Conservation (phyloP, 768 basidiomycete genomes). For the Grammothele lineata region DNA sequence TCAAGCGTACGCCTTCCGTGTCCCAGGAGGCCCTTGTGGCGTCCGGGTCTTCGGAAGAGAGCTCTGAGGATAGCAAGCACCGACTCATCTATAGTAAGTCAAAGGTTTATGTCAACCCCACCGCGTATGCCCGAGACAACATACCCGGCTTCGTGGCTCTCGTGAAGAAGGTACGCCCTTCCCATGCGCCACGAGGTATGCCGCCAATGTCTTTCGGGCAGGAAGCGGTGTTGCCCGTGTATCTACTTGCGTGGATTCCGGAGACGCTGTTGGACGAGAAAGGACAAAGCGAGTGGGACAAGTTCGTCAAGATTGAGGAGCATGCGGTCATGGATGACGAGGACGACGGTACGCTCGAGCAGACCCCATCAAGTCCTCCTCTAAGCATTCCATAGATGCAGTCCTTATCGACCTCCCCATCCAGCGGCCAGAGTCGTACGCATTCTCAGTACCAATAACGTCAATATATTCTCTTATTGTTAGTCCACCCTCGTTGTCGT, state of each 20-base stretch:
- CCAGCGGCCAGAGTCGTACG: conserved; percentile 84
- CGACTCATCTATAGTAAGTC: conserved; percentile 86
- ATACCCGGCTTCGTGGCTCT: conserved; percentile 91
- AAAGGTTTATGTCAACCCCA: conserved; percentile 95
- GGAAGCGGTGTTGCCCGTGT: conserved; percentile 73
- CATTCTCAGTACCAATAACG: conserved; percentile 90
- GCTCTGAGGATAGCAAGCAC: conserved; percentile 46
- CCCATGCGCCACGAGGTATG: neutral
- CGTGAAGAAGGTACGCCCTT: conserved; percentile 72
- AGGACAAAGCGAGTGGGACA: conserved; percentile 82
- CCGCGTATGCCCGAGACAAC: conserved; percentile 87
- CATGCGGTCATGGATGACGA: conserved; percentile 54
- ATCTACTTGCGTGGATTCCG: conserved; percentile 92
- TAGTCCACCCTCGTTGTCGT: conserved; percentile 77
- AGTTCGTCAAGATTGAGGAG: conserved; percentile 84
- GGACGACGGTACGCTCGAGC: conserved; percentile 59
- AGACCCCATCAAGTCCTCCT: neutral
- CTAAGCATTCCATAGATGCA: conserved; percentile 47
- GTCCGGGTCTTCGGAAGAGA: conserved; percentile 12
- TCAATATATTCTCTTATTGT: conserved; percentile 88
- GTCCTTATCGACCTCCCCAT: conserved; percentile 83
- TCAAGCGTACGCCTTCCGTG: conserved; percentile 18
- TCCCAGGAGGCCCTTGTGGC: conserved; percentile 5
- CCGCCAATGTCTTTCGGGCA: conserved; percentile 25
- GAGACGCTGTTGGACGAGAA: conserved; percentile 79